These are phyloP conservation scores for Globisporangium cystogenes DNA, from an alignment of 352 stramenopile genomes.

Conservation along the genomic window DNA sequence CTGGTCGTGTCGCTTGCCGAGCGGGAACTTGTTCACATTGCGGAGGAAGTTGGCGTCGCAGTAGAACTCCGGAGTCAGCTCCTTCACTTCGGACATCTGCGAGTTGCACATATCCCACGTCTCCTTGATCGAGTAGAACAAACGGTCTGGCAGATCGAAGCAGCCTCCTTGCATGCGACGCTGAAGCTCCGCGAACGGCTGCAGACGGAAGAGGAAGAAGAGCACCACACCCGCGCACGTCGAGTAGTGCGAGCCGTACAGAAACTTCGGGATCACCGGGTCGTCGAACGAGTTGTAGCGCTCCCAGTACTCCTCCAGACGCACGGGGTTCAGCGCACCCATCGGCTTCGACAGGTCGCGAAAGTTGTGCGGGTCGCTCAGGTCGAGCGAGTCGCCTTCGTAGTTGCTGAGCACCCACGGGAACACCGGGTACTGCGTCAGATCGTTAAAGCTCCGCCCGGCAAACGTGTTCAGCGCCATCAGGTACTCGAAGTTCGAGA, in stretches of 20 bases:
- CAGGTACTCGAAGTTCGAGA: constrained; percentile 96
- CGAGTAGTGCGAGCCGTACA: constrained; percentile 95
- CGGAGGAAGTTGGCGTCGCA: constrained; percentile 92
- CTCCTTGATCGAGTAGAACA: constrained; percentile 96
- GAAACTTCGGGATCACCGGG: constrained; percentile 85
- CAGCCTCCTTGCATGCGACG: constrained; percentile 94
- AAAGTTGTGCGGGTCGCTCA: constrained; percentile 89
- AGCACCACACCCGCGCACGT: constrained; percentile 96
- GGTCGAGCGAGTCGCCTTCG: constrained; percentile 55
- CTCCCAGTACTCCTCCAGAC: constrained; percentile 93
- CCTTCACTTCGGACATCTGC: constrained; percentile 98
- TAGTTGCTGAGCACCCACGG: constrained; percentile 88
- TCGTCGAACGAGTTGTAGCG: constrained; percentile 92
- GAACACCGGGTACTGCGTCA: constrained; percentile 97
- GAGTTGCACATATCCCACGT: constrained; percentile 98
- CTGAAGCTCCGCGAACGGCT: constrained; percentile 97
- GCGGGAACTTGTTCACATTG: constrained; percentile 95
- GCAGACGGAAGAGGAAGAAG: constrained; percentile 97
- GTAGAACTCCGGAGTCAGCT: constrained; percentile 99
- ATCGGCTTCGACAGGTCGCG: constrained; percentile 98
- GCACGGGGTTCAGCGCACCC: constrained; percentile 93
- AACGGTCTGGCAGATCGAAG: constrained; percentile 97
- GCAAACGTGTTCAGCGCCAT: constrained; percentile 92
- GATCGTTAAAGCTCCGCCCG: constrained; percentile 87
- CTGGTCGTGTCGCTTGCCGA: constrained; percentile 89